Conservation (phyloP, 108 stramenopile genomes). For the Nitzschia sp. region DNA sequence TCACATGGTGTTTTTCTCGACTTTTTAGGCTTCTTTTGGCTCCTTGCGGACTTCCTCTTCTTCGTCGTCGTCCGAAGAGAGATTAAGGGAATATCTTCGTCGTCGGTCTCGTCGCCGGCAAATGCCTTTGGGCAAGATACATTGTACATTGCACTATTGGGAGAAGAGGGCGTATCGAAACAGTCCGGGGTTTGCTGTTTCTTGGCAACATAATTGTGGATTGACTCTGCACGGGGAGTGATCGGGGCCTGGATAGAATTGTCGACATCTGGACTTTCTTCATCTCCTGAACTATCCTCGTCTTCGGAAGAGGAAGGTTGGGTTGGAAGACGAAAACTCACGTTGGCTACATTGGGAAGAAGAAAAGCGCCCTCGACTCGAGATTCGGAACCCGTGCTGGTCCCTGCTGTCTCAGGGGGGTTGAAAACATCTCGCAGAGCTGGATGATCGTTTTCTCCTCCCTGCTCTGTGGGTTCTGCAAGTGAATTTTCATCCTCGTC, state of each 20-base stretch:
- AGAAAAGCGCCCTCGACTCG: too few species aligned
- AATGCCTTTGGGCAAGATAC: too few species aligned
- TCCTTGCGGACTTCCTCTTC: background rate
- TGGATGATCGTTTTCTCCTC: background rate
- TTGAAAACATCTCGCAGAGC: too few species aligned
- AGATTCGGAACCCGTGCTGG: too few species aligned
- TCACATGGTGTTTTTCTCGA: background rate
- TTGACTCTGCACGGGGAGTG: background rate
- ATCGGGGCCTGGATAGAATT: background rate
- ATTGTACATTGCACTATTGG: too few species aligned
- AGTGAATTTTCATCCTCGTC: conserved; percentile 11
- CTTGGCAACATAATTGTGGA: background rate
- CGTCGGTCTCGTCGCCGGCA: background rate
- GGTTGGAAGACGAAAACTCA: conserved; percentile 31
- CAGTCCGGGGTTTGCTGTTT: background rate
- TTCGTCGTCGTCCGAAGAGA: background rate
- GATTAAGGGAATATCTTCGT: conserved; percentile 6
- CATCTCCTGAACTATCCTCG: conserved; percentile 18
- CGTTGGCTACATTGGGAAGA: too few species aligned
- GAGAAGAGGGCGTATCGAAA: too few species aligned
- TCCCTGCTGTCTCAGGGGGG: too few species aligned
- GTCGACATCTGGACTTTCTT: conserved; percentile 11
- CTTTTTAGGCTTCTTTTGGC: background rate
- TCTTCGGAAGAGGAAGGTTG: conserved; percentile 45
- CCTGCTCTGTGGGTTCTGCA: background rate